phyloP scores from a whole-genome alignment of 768 basidiomycete species.

The Suillus weaverae region DNA sequence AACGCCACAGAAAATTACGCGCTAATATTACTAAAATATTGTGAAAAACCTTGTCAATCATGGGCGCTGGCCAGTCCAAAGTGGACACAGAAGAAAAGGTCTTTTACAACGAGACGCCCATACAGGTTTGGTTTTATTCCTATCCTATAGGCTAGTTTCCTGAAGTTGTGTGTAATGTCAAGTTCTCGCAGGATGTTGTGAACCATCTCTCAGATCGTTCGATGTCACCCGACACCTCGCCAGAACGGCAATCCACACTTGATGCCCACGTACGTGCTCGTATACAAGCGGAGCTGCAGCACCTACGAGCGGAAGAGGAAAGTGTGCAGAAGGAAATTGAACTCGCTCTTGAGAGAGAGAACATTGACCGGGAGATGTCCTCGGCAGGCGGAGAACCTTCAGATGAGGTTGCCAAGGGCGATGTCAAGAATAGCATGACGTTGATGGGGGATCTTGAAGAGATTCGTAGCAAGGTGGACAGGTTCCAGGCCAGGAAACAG shows the following conservation, averaged over 20 bases:
- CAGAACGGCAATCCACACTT: constrained; percentile 70
- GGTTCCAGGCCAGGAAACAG: constrained; percentile 58
- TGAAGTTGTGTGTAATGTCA: constrained; percentile 12
- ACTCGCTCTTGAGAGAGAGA: constrained; percentile 81
- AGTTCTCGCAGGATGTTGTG: constrained; percentile 87
- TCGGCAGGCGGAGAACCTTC: constrained; percentile 46
- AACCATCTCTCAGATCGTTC: constrained; percentile 71
- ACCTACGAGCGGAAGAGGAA: constrained; percentile 69
- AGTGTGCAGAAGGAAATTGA: constrained; percentile 72
- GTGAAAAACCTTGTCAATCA: constrained; percentile 22
- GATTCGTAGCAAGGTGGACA: constrained; percentile 69
- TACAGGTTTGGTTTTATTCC: constrained; percentile 43
- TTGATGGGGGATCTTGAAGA: constrained; percentile 77
- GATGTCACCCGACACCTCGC: constrained; percentile 56
- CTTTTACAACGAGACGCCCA: constrained; percentile 51
- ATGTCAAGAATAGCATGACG: constrained; percentile 57
- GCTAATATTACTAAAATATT: neutral
- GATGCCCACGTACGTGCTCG: constrained; percentile 72
- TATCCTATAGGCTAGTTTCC: neutral
- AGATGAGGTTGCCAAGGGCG: constrained; percentile 38
- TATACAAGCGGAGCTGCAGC: constrained; percentile 67
- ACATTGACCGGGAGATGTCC: constrained; percentile 71
- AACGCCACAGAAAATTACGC: neutral
- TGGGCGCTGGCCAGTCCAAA: constrained; percentile 75
- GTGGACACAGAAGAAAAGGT: constrained; percentile 55